phyloP scores from a whole-genome alignment of 2,329 filamentous ascomycete species.

The Xylariomycetidae sp. region DNA sequence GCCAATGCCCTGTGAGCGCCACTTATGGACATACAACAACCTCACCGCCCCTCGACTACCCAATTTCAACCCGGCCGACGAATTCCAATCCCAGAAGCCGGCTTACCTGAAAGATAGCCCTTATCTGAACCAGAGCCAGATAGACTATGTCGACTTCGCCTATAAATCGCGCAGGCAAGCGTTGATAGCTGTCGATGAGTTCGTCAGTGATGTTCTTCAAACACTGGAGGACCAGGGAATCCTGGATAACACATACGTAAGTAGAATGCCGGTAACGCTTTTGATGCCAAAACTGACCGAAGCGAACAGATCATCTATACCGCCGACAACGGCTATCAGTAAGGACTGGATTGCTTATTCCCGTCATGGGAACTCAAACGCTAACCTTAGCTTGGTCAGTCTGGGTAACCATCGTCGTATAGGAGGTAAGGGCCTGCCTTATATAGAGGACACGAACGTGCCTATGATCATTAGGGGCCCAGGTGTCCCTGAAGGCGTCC shows the following conservation, averaged over 20 bases:
- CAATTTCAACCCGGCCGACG: slow-evolving; percentile 10
- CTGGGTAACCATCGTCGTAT: slow-evolving; percentile 15
- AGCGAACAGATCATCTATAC: slow-evolving; percentile 1
- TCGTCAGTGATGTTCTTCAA: slow-evolving; percentile 25
- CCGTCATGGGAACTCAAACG: no score
- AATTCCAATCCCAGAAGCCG: slow-evolving; percentile 7
- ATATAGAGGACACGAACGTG: slow-evolving; percentile 23
- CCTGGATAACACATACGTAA: slow-evolving; percentile 11
- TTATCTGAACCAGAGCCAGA: slow-evolving; percentile 4
- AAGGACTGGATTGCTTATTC: no score
- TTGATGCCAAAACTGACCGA: no score
- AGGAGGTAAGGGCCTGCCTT: slow-evolving; percentile 20
- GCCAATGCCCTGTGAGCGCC: slow-evolving; percentile 9
- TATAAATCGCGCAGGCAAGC: slow-evolving; percentile 15
- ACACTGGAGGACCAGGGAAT: slow-evolving; percentile 18
- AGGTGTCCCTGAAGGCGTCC: slow-evolving; percentile 11
- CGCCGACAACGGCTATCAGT: slow-evolving; percentile 20
- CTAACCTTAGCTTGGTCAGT: no score
- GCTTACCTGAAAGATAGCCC: slow-evolving; percentile 6
- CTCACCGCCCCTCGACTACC: slow-evolving; percentile 5
- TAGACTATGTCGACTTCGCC: slow-evolving; percentile 4
- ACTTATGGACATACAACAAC: slow-evolving; percentile 4
- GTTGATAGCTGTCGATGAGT: slow-evolving; percentile 26
- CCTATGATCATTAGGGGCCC: slow-evolving; percentile 24
- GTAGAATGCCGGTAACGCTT: no score